Conservation (phyloP, 2,329 filamentous ascomycete genomes). For the Falciphora oryzae region DNA sequence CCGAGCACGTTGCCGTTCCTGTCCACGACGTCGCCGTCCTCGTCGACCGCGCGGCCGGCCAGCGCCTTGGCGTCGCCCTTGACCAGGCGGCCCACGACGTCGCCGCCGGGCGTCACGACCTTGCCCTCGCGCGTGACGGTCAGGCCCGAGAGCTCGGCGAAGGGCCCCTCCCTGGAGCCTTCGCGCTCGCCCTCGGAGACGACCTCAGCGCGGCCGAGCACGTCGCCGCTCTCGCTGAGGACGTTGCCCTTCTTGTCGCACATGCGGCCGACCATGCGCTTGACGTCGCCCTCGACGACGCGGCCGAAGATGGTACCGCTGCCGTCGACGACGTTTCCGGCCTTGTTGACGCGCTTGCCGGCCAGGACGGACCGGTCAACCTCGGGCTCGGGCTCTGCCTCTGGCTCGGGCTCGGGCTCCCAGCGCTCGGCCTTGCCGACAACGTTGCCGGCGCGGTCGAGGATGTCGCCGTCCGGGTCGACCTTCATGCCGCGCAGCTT, state of each 20-base stretch:
- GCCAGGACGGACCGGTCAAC: slow-evolving; percentile 57
- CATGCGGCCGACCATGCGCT: slow-evolving; percentile 60
- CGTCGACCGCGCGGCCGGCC: slow-evolving; percentile 68
- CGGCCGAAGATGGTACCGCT: slow-evolving; percentile 54
- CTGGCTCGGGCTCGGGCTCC: slow-evolving; percentile 41
- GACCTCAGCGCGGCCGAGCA: slow-evolving; percentile 62
- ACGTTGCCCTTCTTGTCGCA: slow-evolving; percentile 67
- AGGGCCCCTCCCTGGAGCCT: slow-evolving; percentile 59
- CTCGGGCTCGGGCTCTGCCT: slow-evolving; percentile 37
- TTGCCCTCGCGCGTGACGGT: slow-evolving; percentile 65
- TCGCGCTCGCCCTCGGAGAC: slow-evolving; percentile 62
- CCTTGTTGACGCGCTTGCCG: slow-evolving; percentile 67
- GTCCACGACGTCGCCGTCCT: slow-evolving; percentile 78
- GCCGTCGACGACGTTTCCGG: slow-evolving; percentile 54
- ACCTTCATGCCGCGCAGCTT: slow-evolving; percentile 59
- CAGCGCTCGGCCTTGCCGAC: slow-evolving; percentile 64
- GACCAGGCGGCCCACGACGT: slow-evolving; percentile 65
- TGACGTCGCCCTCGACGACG: slow-evolving; percentile 60
- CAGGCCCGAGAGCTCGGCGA: slow-evolving; percentile 59
- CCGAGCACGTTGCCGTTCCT: slow-evolving; percentile 60
- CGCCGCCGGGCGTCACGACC: slow-evolving; percentile 59
- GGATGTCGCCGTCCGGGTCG: slow-evolving; percentile 63
- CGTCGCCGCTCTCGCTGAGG: slow-evolving; percentile 65
- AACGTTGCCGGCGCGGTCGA: slow-evolving; percentile 61
- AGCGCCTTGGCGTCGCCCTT: slow-evolving; percentile 68